Evolutionary conservation across 192 early-diverging fungal genomes (phyloP), one percentile per base, ranked within the genome.

Genomic region (Rhizophagus sp.): DNA sequence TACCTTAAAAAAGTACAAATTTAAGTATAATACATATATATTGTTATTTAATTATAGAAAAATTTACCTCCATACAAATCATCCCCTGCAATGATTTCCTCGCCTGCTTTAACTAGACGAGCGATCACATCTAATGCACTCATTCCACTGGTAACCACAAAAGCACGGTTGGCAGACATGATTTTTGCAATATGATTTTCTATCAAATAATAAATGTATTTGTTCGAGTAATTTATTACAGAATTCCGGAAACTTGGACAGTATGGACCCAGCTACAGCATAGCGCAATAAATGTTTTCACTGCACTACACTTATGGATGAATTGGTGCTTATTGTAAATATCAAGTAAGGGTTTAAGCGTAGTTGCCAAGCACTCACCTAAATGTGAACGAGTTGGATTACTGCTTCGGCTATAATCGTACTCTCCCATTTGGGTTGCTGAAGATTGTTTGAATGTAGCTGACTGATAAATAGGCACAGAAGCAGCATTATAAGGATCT

Each of bases 391-490:
- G 88, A n/a, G 97, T 99, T 7, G 97, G 97, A 85, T 99, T 99
- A 17, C 97, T 97, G n/a, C 92, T 94, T 65, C 97, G 90, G 62
- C 95, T 92, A 84, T 99, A 99, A 87, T 99, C 97, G 82, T 95
- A 99, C 71, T 96, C 95, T 17, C 95, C 97, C 80, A 90, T 91
- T 57, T 93, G 95, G 24, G 88, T 89, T 8, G 93, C 95, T 25
- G 87, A 83, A n/a, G 82, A 83, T 84, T 97, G 96, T 87, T 97
- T 98, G 87, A 99, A 99, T 0, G 97, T 99, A 15, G 97, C 97
- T 0, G 97, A 94, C 79, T 98, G 97, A 89, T 99, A 99, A 80
- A 99, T 96, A n/a, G 97, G 97, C 64, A 96, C 92, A 9, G 94
- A 96, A 27, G 94, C 89, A 12, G 97, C 90, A 85, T 95, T 93